These are phyloP conservation scores for Phyllachora maydis DNA, from an alignment of 2,329 filamentous ascomycete genomes.

Conservation along the genomic window DNA sequence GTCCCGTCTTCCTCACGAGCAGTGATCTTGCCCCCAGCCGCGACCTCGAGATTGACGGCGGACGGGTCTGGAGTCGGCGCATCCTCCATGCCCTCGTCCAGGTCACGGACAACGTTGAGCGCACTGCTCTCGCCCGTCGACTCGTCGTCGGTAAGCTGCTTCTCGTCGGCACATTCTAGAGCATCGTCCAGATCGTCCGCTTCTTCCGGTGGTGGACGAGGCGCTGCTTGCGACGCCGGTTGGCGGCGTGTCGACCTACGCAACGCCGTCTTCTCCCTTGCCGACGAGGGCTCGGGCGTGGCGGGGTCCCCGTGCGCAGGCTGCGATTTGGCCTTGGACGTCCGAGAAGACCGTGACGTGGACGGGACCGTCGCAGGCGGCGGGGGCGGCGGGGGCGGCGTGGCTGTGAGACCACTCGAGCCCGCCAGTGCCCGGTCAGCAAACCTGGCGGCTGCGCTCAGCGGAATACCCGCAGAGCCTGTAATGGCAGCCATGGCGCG, in stretches of 20 bases:
- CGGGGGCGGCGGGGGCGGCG: constrained; percentile 14
- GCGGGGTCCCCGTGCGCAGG: constrained; percentile 17
- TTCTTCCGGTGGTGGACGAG: constrained; percentile 31
- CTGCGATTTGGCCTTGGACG: constrained; percentile 24
- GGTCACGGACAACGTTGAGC: constrained; percentile 74
- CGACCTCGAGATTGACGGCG: constrained; percentile 82
- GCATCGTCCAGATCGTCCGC: constrained; percentile 45
- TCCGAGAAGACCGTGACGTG: constrained; percentile 19
- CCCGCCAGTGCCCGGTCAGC: constrained; percentile 17
- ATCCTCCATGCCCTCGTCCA: constrained; percentile 69
- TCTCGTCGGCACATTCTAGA: constrained; percentile 85
- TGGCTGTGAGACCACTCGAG: constrained; percentile 5
- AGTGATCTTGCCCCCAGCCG: constrained; percentile 68
- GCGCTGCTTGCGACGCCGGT: constrained; percentile 28
- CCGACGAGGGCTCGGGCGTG: constrained; percentile 21
- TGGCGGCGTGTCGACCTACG: constrained; percentile 45
- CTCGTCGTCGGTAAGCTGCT: constrained; percentile 55
- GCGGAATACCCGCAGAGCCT: constrained; percentile 42
- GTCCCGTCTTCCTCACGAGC: constrained; percentile 86
- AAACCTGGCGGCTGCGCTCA: constrained; percentile 23
- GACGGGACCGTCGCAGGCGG: constrained; percentile 21
- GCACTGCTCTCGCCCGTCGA: constrained; percentile 44
- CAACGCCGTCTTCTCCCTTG: constrained; percentile 32
- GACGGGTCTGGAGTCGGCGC: constrained; percentile 55
- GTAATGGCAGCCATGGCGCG: constrained; percentile 59